A percentile compares a stretch with the other conserved stretches of the same genome.
Evolutionary conservation across 345 rosid species (phyloP).

Genomic region (Clarkia xantiana): DNA sequence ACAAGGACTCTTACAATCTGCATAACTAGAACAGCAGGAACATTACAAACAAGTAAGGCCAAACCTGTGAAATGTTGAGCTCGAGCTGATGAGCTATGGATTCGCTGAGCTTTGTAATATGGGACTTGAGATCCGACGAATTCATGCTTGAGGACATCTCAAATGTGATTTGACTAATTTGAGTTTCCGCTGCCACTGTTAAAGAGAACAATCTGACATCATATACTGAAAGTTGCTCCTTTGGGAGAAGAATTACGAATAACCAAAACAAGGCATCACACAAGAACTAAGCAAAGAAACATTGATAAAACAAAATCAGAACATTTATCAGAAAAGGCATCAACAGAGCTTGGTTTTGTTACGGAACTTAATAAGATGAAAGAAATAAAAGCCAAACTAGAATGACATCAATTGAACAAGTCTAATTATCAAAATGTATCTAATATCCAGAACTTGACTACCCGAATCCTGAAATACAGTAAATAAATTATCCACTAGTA

Average conservation of each 20-base stretch:
- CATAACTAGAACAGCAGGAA: neutral
- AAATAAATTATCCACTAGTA: too few relatives aligned
- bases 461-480: too few relatives aligned
- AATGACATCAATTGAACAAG: neutral
- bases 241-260: neutral
- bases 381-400: neutral
- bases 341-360: neutral
- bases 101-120: slow-evolving; percentile 25
- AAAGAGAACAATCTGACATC: slow-evolving; percentile 11
- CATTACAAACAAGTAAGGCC: neutral
- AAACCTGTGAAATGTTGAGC: slow-evolving; percentile 51
- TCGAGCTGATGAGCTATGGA: slow-evolving; percentile 41
- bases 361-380: neutral
- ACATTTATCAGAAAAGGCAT: too few relatives aligned
- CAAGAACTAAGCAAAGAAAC: neutral
- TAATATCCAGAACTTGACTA: too few relatives aligned
- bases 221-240: neutral
- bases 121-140: slow-evolving; percentile 44
- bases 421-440: too few relatives aligned
- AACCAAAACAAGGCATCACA: neutral
- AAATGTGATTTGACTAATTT: slow-evolving; percentile 49
- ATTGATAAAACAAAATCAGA: too few relatives aligned
- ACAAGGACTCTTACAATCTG: neutral
- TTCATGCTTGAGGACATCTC: slow-evolving; percentile 39
- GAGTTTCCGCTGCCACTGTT: slow-evolving; percentile 18